phyloP scores from a whole-genome alignment of 2,329 filamentous ascomycete genomes.

The Alternaria angustiovoidea region DNA sequence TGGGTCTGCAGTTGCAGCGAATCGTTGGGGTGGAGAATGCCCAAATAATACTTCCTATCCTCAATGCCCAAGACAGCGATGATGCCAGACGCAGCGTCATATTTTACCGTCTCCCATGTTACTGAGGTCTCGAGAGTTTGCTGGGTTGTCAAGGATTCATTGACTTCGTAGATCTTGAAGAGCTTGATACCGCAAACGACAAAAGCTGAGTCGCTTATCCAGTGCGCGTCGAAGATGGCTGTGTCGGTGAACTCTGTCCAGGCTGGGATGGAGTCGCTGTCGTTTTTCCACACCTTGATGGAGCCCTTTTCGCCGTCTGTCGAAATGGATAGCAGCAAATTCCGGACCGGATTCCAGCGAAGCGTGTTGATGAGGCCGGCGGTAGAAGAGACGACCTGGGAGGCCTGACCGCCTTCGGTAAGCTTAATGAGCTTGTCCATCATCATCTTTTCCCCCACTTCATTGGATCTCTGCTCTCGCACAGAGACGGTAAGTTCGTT shows the following conservation, averaged over 20 bases:
- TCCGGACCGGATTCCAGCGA: constrained; percentile 46
- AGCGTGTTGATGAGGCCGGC: constrained; percentile 50
- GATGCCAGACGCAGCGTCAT: constrained; percentile 52
- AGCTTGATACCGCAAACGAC: constrained; percentile 54
- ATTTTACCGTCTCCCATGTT: constrained; percentile 51
- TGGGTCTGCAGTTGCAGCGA: constrained; percentile 43
- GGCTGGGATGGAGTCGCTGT: constrained; percentile 48
- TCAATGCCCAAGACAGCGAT: constrained; percentile 46
- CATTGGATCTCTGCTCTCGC: constrained; percentile 46
- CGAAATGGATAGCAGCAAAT: constrained; percentile 48
- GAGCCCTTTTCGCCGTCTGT: constrained; percentile 51
- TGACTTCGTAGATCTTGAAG: constrained; percentile 51
- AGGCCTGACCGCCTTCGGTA: constrained; percentile 39
- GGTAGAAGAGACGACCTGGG: constrained; percentile 47
- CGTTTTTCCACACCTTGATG: constrained; percentile 51
- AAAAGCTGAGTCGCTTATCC: constrained; percentile 55
- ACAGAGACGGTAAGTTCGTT: constrained; percentile 47
- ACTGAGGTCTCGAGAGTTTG: constrained; percentile 43
- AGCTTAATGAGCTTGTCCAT: constrained; percentile 50
- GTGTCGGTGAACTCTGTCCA: constrained; percentile 54
- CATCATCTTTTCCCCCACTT: constrained; percentile 49
- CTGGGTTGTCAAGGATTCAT: constrained; percentile 35
- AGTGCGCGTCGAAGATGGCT: constrained; percentile 54
- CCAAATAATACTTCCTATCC: constrained; percentile 39
- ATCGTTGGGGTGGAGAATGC: constrained; percentile 47